Evolutionary conservation across 2,329 filamentous ascomycete species (phyloP).

Genomic region (Aspergillus sp.): DNA sequence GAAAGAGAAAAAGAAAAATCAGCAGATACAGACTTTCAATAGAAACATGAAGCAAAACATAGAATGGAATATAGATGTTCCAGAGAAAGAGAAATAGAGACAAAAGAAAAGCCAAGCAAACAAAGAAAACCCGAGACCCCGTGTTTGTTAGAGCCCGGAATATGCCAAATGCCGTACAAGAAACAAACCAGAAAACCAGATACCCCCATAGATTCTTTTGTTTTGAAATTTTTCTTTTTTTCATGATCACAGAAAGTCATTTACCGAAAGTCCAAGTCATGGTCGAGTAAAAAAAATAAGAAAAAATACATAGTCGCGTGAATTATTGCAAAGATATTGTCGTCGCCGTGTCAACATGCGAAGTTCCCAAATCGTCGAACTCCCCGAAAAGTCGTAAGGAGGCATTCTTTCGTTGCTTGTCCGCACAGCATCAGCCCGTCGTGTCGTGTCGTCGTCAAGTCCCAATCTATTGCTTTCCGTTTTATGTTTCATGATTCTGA

Average conservation of each 20-base stretch:
- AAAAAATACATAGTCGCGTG: constrained; percentile 2
- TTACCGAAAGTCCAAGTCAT: no score
- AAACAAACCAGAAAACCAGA: not conserved
- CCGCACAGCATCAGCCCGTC: constrained; percentile 6
- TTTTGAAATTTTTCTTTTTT: no score
- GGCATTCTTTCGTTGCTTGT: not conserved
- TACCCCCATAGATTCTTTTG: no score
- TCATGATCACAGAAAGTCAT: no score
- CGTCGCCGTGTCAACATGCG: no score
- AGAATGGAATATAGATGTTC: constrained; percentile 4
- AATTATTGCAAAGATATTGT: no score
- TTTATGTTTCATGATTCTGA: not conserved
- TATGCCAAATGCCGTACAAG: no score
- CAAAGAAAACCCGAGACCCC: not conserved
- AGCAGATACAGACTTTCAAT: not conserved
- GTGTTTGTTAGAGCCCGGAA: no score
- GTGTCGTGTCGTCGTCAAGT: not conserved
- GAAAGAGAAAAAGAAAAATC: not conserved
- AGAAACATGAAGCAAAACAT: not conserved
- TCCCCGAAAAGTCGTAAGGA: constrained; percentile 10
- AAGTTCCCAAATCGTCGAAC: constrained; percentile 9
- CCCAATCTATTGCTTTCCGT: not conserved
- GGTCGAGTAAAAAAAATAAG: constrained; percentile 1
- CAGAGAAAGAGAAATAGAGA: constrained; percentile 9
- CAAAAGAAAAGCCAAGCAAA: not conserved